Evolutionary conservation across 2,329 filamentous ascomycete genomes (phyloP), one percentile per base, ranked within the genome.

Genomic region (Trichoderma koningiopsis): DNA sequence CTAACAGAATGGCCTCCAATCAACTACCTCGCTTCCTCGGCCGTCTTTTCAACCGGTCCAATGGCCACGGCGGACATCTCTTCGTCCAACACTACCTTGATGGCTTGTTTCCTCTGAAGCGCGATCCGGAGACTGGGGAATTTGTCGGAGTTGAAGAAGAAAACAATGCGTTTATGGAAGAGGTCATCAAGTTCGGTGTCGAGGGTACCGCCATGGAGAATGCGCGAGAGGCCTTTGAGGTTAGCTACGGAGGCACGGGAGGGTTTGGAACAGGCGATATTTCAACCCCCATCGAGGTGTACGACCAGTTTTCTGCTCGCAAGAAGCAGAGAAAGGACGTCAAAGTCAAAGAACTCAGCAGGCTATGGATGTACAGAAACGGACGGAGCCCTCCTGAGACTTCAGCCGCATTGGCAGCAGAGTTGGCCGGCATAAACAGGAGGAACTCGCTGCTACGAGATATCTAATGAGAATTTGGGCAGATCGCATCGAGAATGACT

Each of bases 341-440:
- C 53, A 85, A 81, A 74, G 87, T 90, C 6, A 88, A 85, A 77
- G 85, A 90, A 65, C 78, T 90, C 57, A 89, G 87, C 73, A 82
- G 88, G 57, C 76, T 91, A 33, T 90, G 88, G 88, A 80, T 84
- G 71, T 90, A 90, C 74, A 81, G 87, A 62, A 89, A 90, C 74
- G 88, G 88, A 2, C 79, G 76, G 69, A 85, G 82, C 52, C 88
- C 88, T 1, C 74, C 80, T 5, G 83, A 85, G 52, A 73, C 74
- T 33, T 80, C 81, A 16, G 78, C 79, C 0, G 71, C 79, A 70
- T 64, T 84, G 52, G 67, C 73, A 3, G 74, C 70, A 33, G 80
- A 82, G 72, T 76, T 77, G 53, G 79, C 81, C 13, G 55, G 53
- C 4, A 60, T 71, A 52, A 53, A 53, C 16, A 64, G 68, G 35